Base-by-base conservation (phyloP, 805 yeast genomes). In the Metschnikowia cerradonensis region DNA sequence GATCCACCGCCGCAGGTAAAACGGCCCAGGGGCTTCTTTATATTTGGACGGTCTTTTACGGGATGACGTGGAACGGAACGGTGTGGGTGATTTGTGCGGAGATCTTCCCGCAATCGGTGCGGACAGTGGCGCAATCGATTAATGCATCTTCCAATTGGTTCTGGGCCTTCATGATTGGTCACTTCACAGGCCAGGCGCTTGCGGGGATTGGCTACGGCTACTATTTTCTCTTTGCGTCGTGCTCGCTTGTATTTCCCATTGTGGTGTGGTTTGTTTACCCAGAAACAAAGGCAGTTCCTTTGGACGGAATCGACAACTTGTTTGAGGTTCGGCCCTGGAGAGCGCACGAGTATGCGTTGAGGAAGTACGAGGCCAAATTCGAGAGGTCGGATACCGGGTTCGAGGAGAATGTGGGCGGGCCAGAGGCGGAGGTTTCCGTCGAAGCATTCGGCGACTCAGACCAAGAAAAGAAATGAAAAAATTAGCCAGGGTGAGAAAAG, bases 1-100 rank as follows among this genome's bases (percentile, higher is more conserved):
- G 48, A 2, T 60, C 65, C 17, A 68, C 66, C n/a, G 64, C 70
- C 1, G 74, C 74, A 4, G 73, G 73, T 2, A 61, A 66, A 15
- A 76, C 76, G 15, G 81, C 80, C 19, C 64, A 70, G 47, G 79
- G 74, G 1, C 67, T 76, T 59, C 65, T 75, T 50, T 73, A 76
- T 60, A 66, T 77, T 38, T 76, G 80, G 79, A 74, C 79, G 4
- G 51, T 74, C 36, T 67, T 71, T 43, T 77, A 70, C 54, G 77
- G 76, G 1, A 50, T 65, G 40, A 68, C 76, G 11, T 75, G 79
- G 79, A 67, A 71, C 52, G 81, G 79, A 7, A 71, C 76, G 2
- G 75, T 77, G 8, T 77, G 76, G 72, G 76, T 75, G 30, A 71
- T 74, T 57, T 72, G 76, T 55, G 67, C 78, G 5, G 81, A 77